Conservation (phyloP, 1,139 yeast genomes). For the Pichia cactophila region DNA sequence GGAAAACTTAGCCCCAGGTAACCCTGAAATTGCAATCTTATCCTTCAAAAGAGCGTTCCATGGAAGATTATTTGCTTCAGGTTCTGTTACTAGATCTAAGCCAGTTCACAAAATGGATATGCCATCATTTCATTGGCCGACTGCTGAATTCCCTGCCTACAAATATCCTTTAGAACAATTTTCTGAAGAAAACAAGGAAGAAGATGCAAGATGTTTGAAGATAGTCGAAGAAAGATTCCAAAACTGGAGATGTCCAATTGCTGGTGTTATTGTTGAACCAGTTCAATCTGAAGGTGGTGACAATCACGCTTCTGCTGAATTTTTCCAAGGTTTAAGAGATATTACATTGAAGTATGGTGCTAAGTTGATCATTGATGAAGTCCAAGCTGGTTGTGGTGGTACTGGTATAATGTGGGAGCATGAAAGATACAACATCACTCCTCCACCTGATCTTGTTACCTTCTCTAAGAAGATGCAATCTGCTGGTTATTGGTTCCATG, state of each 20-base stretch:
- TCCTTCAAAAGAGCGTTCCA: constrained; percentile 75
- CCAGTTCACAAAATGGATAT: constrained; percentile 79
- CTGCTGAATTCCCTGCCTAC: constrained; percentile 71
- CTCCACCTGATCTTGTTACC: constrained; percentile 76
- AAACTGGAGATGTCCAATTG: constrained; percentile 59
- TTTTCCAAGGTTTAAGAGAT: constrained; percentile 73
- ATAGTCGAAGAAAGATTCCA: constrained; percentile 49
- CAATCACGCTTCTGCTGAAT: constrained; percentile 67
- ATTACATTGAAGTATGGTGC: constrained; percentile 61
- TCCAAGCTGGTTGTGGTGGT: constrained; percentile 84
- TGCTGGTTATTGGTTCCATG: constrained; percentile 74
- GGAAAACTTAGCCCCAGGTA: constrained; percentile 65
- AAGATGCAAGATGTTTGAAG: constrained; percentile 61
- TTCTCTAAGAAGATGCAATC: constrained; percentile 82
- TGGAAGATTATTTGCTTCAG: constrained; percentile 75
- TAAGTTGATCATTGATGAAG: constrained; percentile 72
- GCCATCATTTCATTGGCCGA: constrained; percentile 84
- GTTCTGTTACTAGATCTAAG: constrained; percentile 71
- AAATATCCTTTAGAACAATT: constrained; percentile 62
- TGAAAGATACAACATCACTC: constrained; percentile 65
- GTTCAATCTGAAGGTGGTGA: constrained; percentile 87
- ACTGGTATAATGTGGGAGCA: constrained; percentile 85
- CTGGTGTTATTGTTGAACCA: constrained; percentile 72
- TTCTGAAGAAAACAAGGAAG: constrained; percentile 48
- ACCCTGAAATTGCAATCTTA: constrained; percentile 65